phyloP scores from a whole-genome alignment of 352 stramenopile species.

The Phytopythium boreale region DNA sequence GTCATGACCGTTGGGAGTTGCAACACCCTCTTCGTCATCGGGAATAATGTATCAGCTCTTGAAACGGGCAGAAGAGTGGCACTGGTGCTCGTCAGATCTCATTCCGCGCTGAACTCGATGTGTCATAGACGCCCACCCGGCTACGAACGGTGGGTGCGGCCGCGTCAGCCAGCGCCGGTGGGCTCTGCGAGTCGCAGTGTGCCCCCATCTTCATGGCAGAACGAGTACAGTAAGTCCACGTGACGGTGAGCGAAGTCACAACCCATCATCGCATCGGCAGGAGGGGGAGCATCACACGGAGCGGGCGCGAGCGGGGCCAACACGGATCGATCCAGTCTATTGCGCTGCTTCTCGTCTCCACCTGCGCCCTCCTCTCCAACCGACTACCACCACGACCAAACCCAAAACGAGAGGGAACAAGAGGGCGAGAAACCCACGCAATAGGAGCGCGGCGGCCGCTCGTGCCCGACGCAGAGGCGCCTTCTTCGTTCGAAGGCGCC shows the following conservation, averaged over 20 bases:
- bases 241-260: neutral
- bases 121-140: neutral
- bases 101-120: neutral
- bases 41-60: neutral
- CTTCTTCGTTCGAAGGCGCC: slow-evolving; percentile 9
- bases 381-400: neutral
- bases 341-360: neutral
- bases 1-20: neutral
- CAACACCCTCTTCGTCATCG: neutral
- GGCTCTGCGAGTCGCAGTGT: too few relatives aligned
- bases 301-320: neutral
- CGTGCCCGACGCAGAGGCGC: neutral
- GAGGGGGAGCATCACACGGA: neutral
- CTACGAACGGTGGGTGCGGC: neutral
- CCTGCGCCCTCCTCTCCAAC: neutral
- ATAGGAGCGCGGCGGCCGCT: neutral
- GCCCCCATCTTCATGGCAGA: neutral
- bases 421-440: neutral
- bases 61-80: neutral
- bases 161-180: too few relatives aligned
- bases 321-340: slow-evolving; percentile 1
- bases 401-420: neutral
- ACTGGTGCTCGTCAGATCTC: neutral
- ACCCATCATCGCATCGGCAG: too few relatives aligned
- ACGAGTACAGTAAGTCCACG: neutral